phyloP scores from a whole-genome alignment of 306 rosid genomes.

The Ammopiptanthus mongolicus region DNA sequence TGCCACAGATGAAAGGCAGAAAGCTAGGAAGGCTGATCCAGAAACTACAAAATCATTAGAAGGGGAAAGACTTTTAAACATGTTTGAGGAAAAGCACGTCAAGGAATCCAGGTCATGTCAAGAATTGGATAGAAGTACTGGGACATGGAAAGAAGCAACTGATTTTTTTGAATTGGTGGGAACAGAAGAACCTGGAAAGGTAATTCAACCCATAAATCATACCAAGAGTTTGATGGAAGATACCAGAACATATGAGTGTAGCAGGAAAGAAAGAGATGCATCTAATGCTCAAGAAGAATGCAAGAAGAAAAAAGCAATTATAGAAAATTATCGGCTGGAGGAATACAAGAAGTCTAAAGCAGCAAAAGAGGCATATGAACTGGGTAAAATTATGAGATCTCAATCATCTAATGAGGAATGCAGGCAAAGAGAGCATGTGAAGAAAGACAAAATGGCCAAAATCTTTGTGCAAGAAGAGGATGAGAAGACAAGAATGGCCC shows the following conservation, averaged over 20 bases:
- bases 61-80: constrained; percentile 32
- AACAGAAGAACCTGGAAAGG: constrained; percentile 47
- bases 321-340: constrained; percentile 24
- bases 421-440: constrained; percentile 35
- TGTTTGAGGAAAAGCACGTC: constrained; percentile 31
- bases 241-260: constrained; percentile 26
- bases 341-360: constrained; percentile 39
- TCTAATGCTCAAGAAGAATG: constrained; percentile 31
- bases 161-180: constrained; percentile 81
- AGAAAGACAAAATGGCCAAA: constrained; percentile 35
- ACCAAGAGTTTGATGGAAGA: constrained; percentile 33
- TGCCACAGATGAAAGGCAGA: constrained; percentile 48
- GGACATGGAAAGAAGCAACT: constrained; percentile 73
- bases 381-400: constrained; percentile 36
- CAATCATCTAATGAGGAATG: constrained; percentile 34
- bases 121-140: constrained; percentile 45
- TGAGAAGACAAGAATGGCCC: constrained; percentile 29
- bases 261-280: constrained; percentile 34
- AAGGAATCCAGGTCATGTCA: constrained; percentile 49
- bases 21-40: constrained; percentile 36
- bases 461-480: constrained; percentile 28
- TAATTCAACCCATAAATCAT: constrained; percentile 35
- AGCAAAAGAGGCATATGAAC: constrained; percentile 27
- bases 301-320: constrained; percentile 20
- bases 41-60: constrained; percentile 35